A percentile compares a stretch with the other conserved stretches of the same genome.
Conservation (phyloP, 2,329 filamentous ascomycete species). For the Bipolaris victoriae region DNA sequence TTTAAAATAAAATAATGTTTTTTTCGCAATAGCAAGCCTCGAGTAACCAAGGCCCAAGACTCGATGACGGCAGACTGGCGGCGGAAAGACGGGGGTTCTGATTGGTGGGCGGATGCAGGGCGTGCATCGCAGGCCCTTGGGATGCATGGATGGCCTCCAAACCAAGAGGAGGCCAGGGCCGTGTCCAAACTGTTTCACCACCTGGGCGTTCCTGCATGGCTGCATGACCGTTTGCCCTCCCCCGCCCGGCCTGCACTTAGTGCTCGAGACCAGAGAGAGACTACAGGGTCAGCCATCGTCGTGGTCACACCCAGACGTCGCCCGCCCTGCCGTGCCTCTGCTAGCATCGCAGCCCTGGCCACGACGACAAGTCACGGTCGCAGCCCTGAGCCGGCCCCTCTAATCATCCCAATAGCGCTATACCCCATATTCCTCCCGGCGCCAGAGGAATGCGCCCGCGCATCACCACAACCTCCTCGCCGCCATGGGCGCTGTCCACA, state of each 20-base stretch:
- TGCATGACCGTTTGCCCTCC: neutral
- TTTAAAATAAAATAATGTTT: too few species aligned
- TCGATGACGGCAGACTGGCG: slow-evolving; percentile 1
- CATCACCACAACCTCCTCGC: slow-evolving; percentile 32
- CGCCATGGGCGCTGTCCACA: slow-evolving; percentile 88
- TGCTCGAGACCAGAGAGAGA: neutral
- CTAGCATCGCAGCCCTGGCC: neutral
- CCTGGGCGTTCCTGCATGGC: slow-evolving; percentile 4
- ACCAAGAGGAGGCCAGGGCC: too few species aligned
- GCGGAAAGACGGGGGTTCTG: slow-evolving; percentile 26
- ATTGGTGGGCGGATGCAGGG: slow-evolving; percentile 13
- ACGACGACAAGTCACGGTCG: slow-evolving; percentile 7
- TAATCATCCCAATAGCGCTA: slow-evolving; percentile 24
- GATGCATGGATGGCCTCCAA: neutral
- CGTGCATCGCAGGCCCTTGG: neutral
- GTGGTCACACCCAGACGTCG: neutral
- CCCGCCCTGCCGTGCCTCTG: neutral
- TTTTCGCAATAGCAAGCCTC: too few species aligned
- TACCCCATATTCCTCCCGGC: slow-evolving; percentile 41
- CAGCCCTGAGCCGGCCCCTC: slow-evolving; percentile 22
- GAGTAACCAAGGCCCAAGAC: too few species aligned
- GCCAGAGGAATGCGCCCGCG: slow-evolving; percentile 37
- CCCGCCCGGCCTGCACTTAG: neutral
- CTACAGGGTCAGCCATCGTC: neutral
- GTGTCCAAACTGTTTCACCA: slow-evolving; percentile 13